Percentiles rank a stretch among this genome's conserved stretches.
Evolutionary conservation across 2,329 filamentous ascomycete genomes (phyloP).

Genomic region (Ophioceras dolichostomum): DNA sequence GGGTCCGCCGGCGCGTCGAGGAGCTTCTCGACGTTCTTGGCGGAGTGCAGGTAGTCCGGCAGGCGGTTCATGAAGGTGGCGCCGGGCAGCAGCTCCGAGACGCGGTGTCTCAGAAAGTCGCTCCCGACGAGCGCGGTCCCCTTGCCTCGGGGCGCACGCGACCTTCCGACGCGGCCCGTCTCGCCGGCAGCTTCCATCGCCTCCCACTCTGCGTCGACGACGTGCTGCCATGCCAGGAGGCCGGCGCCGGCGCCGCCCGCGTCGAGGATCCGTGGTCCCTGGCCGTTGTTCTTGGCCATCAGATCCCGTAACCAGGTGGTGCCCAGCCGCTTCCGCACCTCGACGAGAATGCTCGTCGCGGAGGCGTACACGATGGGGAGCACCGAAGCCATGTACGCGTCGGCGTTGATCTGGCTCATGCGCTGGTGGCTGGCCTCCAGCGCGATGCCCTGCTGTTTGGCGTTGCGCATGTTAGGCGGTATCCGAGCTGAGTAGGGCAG

Average conservation of each 20-base stretch:
- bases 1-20: conserved; percentile 44
- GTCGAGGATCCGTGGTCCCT: conserved; percentile 56
- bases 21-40: conserved; percentile 43
- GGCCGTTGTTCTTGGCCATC: conserved; percentile 41
- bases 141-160: conserved; percentile 52
- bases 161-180: conserved; percentile 23
- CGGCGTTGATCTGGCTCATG: conserved; percentile 66
- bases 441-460: conserved; percentile 51
- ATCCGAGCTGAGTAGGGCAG: conserved; percentile 70
- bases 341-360: conserved; percentile 53
- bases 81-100: conserved; percentile 68
- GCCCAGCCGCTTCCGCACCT: conserved; percentile 63
- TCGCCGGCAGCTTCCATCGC: conserved; percentile 42
- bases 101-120: conserved; percentile 59
- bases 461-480: conserved; percentile 40
- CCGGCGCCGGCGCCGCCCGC: conserved; percentile 63
- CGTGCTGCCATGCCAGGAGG: conserved; percentile 62
- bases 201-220: conserved; percentile 73
- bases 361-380: conserved; percentile 62
- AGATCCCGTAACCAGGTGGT: conserved; percentile 56
- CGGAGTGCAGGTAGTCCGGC: conserved; percentile 69
- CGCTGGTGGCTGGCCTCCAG: conserved; percentile 50
- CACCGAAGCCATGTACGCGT: conserved; percentile 57
- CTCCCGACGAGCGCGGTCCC: conserved; percentile 73
- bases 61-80: conserved; percentile 86